Conservation (phyloP, 495 filamentous ascomycete genomes). For the Eremomyces bilateralis region DNA sequence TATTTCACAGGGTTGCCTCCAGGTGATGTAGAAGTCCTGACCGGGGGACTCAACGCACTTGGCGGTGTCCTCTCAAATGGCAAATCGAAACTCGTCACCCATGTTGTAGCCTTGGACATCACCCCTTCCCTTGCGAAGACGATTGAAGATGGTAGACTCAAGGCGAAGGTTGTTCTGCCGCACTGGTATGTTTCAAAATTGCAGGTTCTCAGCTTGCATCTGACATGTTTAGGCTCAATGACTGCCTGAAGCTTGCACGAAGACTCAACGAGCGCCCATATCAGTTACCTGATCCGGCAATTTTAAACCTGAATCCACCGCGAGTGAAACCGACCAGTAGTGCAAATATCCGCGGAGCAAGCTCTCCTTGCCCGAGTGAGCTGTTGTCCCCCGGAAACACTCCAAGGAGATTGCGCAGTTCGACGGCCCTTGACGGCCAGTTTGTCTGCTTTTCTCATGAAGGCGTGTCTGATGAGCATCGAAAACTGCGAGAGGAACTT, state of each 20-base stretch:
- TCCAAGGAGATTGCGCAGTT: too few relatives aligned
- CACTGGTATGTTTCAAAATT: conserved; percentile 46
- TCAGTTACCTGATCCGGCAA: conserved; percentile 65
- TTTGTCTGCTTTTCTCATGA: conserved; percentile 39
- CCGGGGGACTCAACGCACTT: conserved; percentile 71
- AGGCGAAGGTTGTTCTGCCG: conserved; percentile 70
- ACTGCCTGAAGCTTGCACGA: conserved; percentile 77
- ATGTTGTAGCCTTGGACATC: conserved; percentile 66
- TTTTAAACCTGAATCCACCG: conserved; percentile 25
- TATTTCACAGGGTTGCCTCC: conserved; percentile 62
- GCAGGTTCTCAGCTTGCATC: background rate
- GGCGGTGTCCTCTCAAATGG: conserved; percentile 57
- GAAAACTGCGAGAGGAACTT: conserved; percentile 42
- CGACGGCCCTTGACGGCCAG: conserved; percentile 19
- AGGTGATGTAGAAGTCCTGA: conserved; percentile 82
- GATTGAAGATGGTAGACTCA: conserved; percentile 37
- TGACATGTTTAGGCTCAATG: conserved; percentile 53
- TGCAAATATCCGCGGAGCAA: conserved; percentile 51
- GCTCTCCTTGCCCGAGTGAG: conserved; percentile 36
- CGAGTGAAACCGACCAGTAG: conserved; percentile 20
- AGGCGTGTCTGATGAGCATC: conserved; percentile 39
- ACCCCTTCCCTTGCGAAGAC: conserved; percentile 35
- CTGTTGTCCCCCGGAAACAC: conserved; percentile 25
- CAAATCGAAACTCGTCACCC: conserved; percentile 54
- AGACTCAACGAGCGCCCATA: conserved; percentile 79